phyloP scores from a whole-genome alignment of 352 stramenopile species.

The Phytophthora constricta region DNA sequence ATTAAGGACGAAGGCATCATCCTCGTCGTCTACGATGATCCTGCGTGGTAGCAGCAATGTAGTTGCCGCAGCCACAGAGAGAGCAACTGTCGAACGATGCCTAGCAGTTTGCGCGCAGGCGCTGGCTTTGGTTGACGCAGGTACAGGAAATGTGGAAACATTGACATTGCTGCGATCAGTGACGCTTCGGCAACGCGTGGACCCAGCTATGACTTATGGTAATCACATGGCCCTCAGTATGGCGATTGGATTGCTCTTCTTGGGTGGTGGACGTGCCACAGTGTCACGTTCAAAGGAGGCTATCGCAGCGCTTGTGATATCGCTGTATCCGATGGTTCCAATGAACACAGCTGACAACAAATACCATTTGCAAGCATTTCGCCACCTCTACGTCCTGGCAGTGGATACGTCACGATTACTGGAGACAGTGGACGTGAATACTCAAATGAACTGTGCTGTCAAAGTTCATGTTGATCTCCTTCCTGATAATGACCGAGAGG shows the following conservation, averaged over 20 bases:
- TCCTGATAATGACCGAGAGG: not conserved
- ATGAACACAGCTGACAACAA: conserved; percentile 95
- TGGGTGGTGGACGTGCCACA: conserved; percentile 94
- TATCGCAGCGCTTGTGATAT: conserved; percentile 94
- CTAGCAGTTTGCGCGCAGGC: conserved; percentile 91
- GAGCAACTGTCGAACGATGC: conserved; percentile 94
- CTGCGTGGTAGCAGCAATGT: conserved; percentile 46
- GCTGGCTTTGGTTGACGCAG: conserved; percentile 96
- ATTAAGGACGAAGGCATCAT: conserved; percentile 54
- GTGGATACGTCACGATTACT: conserved; percentile 76
- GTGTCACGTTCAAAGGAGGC: conserved; percentile 89
- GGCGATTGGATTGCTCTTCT: conserved; percentile 96
- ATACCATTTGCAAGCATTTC: conserved; percentile 86
- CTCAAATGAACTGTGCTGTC: conserved; percentile 52
- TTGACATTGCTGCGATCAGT: conserved; percentile 92
- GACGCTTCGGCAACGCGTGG: conserved; percentile 79
- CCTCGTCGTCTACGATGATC: conserved; percentile 38
- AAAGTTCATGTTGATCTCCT: conserved; percentile 54
- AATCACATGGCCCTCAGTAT: conserved; percentile 96
- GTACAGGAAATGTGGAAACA: conserved; percentile 94
- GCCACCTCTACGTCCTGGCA: conserved; percentile 92
- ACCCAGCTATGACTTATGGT: conserved; percentile 92
- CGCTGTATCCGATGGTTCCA: conserved; percentile 95
- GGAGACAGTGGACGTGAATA: conserved; percentile 81
- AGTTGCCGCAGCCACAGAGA: conserved; percentile 71